Evolutionary conservation across 495 filamentous ascomycete species (phyloP).

Genomic region (Parmelia sp.): DNA sequence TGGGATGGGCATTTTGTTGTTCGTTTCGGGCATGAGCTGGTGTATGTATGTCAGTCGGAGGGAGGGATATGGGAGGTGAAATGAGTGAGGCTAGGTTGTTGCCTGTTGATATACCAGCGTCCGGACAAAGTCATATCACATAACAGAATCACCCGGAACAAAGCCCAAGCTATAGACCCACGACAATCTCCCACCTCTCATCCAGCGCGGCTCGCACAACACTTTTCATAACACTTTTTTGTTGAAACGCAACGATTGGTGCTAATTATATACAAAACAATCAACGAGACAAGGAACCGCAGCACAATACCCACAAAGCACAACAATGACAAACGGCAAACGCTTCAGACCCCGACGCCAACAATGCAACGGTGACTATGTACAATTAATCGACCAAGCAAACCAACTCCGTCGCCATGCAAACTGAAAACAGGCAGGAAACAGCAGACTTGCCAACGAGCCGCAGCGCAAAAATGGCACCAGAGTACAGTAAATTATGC

Average conservation of each 20-base stretch:
- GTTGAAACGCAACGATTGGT: not conserved
- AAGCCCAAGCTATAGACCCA: not conserved
- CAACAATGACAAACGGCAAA: not conserved
- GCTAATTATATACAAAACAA: not conserved
- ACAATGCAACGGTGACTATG: not conserved
- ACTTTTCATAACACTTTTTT: not conserved
- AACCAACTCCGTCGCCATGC: not conserved
- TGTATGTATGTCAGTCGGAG: not conserved
- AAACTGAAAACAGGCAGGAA: not conserved
- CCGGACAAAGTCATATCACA: not conserved
- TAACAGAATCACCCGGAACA: not conserved
- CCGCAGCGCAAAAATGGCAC: not conserved
- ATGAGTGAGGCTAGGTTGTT: not conserved
- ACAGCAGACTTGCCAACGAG: slow-evolving; percentile 1
- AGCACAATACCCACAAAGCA: too few species aligned
- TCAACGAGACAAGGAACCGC: too few species aligned
- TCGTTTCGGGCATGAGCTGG: not conserved
- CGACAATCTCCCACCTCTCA: too few species aligned
- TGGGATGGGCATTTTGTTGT: not conserved
- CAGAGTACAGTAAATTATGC: too few species aligned
- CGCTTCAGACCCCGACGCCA: too few species aligned
- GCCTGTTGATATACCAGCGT: not conserved
- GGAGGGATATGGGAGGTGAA: not conserved
- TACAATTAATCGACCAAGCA: not conserved
- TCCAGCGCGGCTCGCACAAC: too few species aligned